Evolutionary conservation across 1,284 basidiomycete species (phyloP).

Genomic region (Takashimella tepidaria): DNA sequence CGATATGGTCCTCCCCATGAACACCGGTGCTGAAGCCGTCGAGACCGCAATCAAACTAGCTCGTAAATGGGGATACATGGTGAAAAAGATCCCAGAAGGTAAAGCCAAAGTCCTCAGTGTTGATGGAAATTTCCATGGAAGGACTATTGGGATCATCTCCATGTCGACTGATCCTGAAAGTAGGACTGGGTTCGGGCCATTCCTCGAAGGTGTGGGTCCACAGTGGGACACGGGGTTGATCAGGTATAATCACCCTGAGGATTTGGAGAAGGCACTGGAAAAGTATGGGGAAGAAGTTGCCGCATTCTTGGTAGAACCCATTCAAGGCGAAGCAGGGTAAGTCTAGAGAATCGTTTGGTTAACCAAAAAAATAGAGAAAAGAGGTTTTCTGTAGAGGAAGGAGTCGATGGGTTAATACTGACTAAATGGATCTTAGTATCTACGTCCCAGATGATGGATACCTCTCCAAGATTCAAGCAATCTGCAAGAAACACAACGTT

Average conservation of each 20-base stretch:
- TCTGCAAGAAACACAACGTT: slow-evolving; percentile 92
- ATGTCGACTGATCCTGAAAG: slow-evolving; percentile 96
- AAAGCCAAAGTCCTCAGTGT: slow-evolving; percentile 84
- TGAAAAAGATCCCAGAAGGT: slow-evolving; percentile 76
- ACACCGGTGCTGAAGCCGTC: slow-evolving; percentile 97
- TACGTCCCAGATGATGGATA: slow-evolving; percentile 90
- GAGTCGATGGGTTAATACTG: slow-evolving; percentile 5
- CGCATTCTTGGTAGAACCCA: slow-evolving; percentile 93
- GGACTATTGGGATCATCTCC: slow-evolving; percentile 82
- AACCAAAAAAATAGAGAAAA: no score
- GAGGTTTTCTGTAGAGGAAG: no score
- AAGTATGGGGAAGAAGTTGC: slow-evolving; percentile 78
- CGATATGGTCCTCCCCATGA: slow-evolving; percentile 98
- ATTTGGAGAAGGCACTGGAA: slow-evolving; percentile 76
- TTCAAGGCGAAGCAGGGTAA: slow-evolving; percentile 95
- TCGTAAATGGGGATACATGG: slow-evolving; percentile 83
- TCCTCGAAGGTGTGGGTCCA: slow-evolving; percentile 79
- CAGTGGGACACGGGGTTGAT: slow-evolving; percentile 55
- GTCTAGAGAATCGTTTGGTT: slow-evolving; percentile 32
- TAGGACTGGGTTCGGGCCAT: slow-evolving; percentile 84
- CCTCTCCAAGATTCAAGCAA: slow-evolving; percentile 65
- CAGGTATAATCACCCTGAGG: slow-evolving; percentile 74
- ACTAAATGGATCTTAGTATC: slow-evolving; percentile 55
- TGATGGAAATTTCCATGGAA: slow-evolving; percentile 91
- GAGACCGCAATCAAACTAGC: slow-evolving; percentile 78